phyloP scores from a whole-genome alignment of 1,139 yeast genomes.

The Suhomyces atakaporum region DNA sequence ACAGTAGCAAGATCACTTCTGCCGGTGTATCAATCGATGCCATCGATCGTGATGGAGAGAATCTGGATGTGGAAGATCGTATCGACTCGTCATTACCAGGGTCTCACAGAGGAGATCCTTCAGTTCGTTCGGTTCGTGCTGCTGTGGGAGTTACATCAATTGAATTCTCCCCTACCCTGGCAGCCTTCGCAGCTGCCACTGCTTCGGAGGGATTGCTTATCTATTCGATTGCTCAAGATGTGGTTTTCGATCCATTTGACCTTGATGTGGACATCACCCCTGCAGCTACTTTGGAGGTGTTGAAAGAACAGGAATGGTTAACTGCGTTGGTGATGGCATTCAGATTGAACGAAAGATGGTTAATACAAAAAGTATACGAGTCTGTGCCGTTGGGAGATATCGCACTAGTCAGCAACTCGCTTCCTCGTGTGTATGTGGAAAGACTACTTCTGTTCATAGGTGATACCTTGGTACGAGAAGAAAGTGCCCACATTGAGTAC shows the following conservation, averaged over 20 bases:
- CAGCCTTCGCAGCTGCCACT: conserved; percentile 93
- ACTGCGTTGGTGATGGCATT: conserved; percentile 91
- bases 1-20: conserved; percentile 81
- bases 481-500: conserved; percentile 86
- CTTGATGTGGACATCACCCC: conserved; percentile 93
- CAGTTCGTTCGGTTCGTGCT: conserved; percentile 71
- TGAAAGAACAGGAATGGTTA: conserved; percentile 68
- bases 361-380: conserved; percentile 76
- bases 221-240: conserved; percentile 73
- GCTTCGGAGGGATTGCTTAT: conserved; percentile 91
- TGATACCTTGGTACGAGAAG: conserved; percentile 52
- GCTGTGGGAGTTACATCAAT: conserved; percentile 78
- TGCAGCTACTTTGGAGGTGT: conserved; percentile 62
- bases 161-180: conserved; percentile 85
- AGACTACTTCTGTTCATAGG: conserved; percentile 73
- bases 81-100: conserved; percentile 82
- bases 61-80: conserved; percentile 83
- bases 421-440: conserved; percentile 78
- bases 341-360: conserved; percentile 78
- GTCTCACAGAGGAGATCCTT: conserved; percentile 83
- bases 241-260: conserved; percentile 92
- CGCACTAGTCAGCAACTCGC: conserved; percentile 58
- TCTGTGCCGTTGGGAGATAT: conserved; percentile 75
- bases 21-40: conserved; percentile 78
- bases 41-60: conserved; percentile 83